Conservation (phyloP, 495 filamentous ascomycete genomes). For the Penicillium cosmopolitanum region DNA sequence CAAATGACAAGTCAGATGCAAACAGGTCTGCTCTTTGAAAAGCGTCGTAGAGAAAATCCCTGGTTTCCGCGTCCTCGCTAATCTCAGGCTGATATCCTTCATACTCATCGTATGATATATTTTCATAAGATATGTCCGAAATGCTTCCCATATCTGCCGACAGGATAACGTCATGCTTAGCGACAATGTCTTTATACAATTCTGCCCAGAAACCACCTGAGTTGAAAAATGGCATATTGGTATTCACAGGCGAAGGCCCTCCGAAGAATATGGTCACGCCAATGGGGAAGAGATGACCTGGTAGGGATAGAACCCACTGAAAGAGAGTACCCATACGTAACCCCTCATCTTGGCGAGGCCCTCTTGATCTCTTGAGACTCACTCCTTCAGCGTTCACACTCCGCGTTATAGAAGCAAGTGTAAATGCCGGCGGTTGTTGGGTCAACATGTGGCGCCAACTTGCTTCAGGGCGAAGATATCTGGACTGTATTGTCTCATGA, state of each 20-base stretch:
- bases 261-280: background rate
- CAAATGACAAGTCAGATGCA: background rate
- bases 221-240: slow-evolving; percentile 1
- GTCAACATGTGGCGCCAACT: slow-evolving; percentile 2
- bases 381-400: background rate
- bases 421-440: background rate
- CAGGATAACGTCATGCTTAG: background rate
- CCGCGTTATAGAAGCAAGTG: background rate
- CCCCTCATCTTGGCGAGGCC: background rate
- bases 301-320: background rate
- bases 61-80: background rate
- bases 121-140: background rate
- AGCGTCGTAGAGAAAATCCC: background rate
- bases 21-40: background rate
- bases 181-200: background rate
- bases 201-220: background rate
- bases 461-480: background rate
- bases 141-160: background rate
- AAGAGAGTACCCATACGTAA: background rate
- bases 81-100: background rate
- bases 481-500: background rate
- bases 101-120: background rate
- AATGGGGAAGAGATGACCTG: background rate
- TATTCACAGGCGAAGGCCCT: background rate
- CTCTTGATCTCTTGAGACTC: background rate